Conservation (phyloP, 306 rosid species). For the Cyamopsis tetragonoloba region DNA sequence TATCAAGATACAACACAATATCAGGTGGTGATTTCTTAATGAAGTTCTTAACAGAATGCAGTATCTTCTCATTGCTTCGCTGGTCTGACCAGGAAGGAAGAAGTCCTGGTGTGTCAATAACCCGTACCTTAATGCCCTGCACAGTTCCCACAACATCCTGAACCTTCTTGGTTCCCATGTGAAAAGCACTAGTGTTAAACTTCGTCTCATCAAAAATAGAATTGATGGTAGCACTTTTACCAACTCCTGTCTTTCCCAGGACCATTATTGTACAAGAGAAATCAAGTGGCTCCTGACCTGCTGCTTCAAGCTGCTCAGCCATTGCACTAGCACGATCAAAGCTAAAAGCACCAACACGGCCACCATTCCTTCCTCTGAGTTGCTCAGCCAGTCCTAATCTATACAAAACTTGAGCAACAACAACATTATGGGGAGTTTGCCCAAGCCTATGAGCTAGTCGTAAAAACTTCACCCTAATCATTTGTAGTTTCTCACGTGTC, state of each 20-base stretch:
- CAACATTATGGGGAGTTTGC: constrained; percentile 99
- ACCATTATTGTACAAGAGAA: constrained; percentile 97
- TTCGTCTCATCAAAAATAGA: constrained; percentile 91
- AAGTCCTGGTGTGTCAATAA: constrained; percentile 96
- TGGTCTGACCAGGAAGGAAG: constrained; percentile 87
- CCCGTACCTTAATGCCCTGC: constrained; percentile 91
- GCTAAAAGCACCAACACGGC: constrained; percentile 96
- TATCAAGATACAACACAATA: constrained; percentile 89
- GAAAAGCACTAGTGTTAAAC: constrained; percentile 88
- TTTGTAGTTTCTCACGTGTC: constrained; percentile 96
- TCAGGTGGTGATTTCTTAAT: constrained; percentile 95
- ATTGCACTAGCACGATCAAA: constrained; percentile 99
- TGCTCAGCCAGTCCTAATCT: constrained; percentile 95
- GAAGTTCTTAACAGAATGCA: constrained; percentile 69
- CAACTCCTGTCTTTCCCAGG: constrained; percentile 95
- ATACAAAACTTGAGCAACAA: constrained; percentile 97
- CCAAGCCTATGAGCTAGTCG: constrained; percentile 95
- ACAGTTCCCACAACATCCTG: constrained; percentile 97
- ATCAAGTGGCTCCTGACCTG: constrained; percentile 92
- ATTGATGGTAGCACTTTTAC: constrained; percentile 97
- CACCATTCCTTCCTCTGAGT: constrained; percentile 92
- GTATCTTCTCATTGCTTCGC: constrained; percentile 82
- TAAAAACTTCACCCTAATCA: constrained; percentile 91
- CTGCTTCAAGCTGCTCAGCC: constrained; percentile 97
- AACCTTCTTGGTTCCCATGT: constrained; percentile 83